These are phyloP conservation scores for Flueggea neowawraea DNA, from an alignment of 441 rosid genomes.

Conservation along the genomic window DNA sequence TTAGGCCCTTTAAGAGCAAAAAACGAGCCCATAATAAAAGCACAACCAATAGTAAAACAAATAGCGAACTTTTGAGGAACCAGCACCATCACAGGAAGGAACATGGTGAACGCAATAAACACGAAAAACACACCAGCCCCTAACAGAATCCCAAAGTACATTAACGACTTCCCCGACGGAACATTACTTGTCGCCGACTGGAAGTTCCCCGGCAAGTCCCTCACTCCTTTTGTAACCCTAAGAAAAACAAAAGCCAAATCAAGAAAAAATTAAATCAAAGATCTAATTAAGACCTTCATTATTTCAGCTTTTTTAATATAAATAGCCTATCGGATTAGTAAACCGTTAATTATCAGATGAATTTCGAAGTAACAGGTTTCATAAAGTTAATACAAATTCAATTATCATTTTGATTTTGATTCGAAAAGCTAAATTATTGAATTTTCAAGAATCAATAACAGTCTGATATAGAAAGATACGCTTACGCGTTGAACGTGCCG, in stretches of 20 bases:
- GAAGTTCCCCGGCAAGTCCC: slow-evolving; percentile 50
- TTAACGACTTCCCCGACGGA: slow-evolving; percentile 54
- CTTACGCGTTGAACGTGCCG: slow-evolving; percentile 88
- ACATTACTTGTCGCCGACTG: slow-evolving; percentile 55
- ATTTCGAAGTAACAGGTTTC: no score
- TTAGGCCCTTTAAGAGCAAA: slow-evolving; percentile 60
- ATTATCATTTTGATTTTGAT: no score
- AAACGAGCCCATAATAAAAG: slow-evolving; percentile 50
- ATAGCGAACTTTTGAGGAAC: slow-evolving; percentile 72
- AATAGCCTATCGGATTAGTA: no score
- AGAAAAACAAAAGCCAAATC: slow-evolving; percentile 1
- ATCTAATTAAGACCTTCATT: no score
- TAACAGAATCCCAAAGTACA: slow-evolving; percentile 56
- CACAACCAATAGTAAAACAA: slow-evolving; percentile 61
- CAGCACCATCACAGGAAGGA: slow-evolving; percentile 61
- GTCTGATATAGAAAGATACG: background rate
- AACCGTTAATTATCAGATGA: no score
- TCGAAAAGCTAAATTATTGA: no score
- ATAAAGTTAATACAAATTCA: no score
- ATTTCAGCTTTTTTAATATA: no score
- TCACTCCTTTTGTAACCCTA: slow-evolving; percentile 61
- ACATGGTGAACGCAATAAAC: slow-evolving; percentile 54
- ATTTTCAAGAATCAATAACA: background rate
- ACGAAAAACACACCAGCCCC: slow-evolving; percentile 55
- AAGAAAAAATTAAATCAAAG: no score